These are phyloP conservation scores for Penicillium polonicum DNA, from an alignment of 2,329 filamentous ascomycete species.

Conservation along the genomic window DNA sequence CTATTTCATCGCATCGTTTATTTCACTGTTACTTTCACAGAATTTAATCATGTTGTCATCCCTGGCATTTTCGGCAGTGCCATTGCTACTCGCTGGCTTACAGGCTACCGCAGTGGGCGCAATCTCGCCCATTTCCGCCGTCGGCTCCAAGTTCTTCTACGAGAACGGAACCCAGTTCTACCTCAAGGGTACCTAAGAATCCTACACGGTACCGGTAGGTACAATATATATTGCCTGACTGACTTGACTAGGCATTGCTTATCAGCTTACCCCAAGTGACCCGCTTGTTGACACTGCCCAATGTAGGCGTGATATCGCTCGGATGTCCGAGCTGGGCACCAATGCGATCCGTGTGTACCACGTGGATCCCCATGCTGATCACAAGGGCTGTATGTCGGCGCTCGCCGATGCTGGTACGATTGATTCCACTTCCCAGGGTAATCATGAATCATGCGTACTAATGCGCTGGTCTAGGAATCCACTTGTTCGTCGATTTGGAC, in stretches of 20 bases:
- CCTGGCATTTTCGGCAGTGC: conserved; percentile 14
- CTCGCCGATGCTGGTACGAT: conserved; percentile 71
- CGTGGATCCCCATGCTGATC: conserved; percentile 69
- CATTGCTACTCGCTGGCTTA: conserved; percentile 30
- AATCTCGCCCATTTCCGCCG: conserved; percentile 57
- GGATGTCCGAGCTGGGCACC: conserved; percentile 78
- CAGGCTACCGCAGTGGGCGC: conserved; percentile 37
- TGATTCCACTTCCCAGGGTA: not conserved
- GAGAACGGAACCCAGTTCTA: conserved; percentile 78
- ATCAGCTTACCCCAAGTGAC: conserved; percentile 66
- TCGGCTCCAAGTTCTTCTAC: conserved; percentile 83
- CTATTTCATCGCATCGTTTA: not conserved
- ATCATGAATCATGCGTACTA: not conserved
- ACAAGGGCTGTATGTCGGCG: conserved; percentile 75
- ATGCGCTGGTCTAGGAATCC: conserved; percentile 48
- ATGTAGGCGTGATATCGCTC: conserved; percentile 69
- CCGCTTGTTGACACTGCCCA: conserved; percentile 74
- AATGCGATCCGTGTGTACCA: conserved; percentile 89
- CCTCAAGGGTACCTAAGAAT: conserved; percentile 65
- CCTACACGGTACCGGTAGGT: not conserved
- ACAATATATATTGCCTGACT: conserved; percentile 8
- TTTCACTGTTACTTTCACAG: not conserved
- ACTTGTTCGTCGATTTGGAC: conserved; percentile 77
- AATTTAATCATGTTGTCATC: conserved; percentile 24
- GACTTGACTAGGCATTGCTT: conserved; percentile 65